A percentile compares a stretch with the other conserved stretches of the same genome.
Conservation (phyloP, 1,284 basidiomycete genomes). For the Cryptococcus amylolentus region DNA sequence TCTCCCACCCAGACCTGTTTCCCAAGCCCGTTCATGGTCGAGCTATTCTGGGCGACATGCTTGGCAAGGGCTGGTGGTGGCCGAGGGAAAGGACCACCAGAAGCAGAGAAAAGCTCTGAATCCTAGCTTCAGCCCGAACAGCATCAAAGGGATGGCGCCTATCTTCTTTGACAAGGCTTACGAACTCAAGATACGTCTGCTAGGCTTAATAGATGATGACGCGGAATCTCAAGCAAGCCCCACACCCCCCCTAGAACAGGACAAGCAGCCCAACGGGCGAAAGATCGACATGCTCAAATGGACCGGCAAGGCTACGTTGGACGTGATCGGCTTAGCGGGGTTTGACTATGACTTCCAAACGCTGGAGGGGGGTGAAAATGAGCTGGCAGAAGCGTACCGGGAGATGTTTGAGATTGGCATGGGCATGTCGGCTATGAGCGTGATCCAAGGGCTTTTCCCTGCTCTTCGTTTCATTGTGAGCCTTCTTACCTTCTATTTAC, state of each 20-base stretch:
- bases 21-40: constrained; percentile 64
- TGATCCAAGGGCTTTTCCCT: constrained; percentile 63
- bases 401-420: constrained; percentile 27
- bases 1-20: constrained; percentile 60
- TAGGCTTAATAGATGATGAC: constrained; percentile 16
- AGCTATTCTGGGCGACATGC: constrained; percentile 53
- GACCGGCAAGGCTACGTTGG: constrained; percentile 63
- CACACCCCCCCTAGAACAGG: constrained; percentile 17
- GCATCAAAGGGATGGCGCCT: constrained; percentile 44
- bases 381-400: constrained; percentile 34
- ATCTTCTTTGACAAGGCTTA: constrained; percentile 62
- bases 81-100: constrained; percentile 53
- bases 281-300: constrained; percentile 61
- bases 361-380: constrained; percentile 25
- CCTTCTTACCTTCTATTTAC: constrained; percentile 16
- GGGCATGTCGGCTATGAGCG: constrained; percentile 54
- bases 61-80: constrained; percentile 46
- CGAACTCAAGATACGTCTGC: constrained; percentile 51
- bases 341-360: constrained; percentile 62
- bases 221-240: constrained; percentile 13
- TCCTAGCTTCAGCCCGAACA: constrained; percentile 43
- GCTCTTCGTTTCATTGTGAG: constrained; percentile 58
- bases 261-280: constrained; percentile 1
- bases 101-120: constrained; percentile 54
- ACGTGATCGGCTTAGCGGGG: constrained; percentile 69